phyloP scores from a whole-genome alignment of 768 basidiomycete species.

The Favolaschia claudopus region DNA sequence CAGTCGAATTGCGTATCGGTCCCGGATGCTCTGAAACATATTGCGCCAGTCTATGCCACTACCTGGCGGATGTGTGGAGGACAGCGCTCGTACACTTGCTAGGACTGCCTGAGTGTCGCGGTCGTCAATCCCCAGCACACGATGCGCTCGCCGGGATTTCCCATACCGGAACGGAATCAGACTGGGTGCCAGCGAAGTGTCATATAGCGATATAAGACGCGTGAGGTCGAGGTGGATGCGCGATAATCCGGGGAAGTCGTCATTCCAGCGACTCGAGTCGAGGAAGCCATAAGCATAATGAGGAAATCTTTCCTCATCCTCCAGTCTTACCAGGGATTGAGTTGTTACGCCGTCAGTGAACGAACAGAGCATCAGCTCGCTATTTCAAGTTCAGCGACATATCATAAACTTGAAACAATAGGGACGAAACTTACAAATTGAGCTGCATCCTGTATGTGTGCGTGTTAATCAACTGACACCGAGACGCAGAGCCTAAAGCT shows the following conservation, averaged over 20 bases:
- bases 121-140: constrained; percentile 39
- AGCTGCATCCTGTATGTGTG: constrained; percentile 50
- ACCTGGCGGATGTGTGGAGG: constrained; percentile 8
- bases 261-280: constrained; percentile 50
- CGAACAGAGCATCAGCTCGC: constrained; percentile 57
- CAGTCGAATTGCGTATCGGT: constrained; percentile 51
- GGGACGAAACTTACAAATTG: constrained; percentile 49
- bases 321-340: constrained; percentile 45
- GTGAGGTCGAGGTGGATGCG: constrained; percentile 52
- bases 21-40: constrained; percentile 43
- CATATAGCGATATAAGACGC: constrained; percentile 52
- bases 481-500: not conserved
- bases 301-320: constrained; percentile 9
- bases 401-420: not conserved
- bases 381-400: constrained; percentile 19
- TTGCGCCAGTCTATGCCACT: constrained; percentile 52
- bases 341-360: constrained; percentile 48
- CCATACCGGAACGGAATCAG: constrained; percentile 40
- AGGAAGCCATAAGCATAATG: constrained; percentile 26
- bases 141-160: constrained; percentile 42
- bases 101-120: constrained; percentile 38
- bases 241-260: constrained; percentile 50
- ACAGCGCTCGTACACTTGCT: constrained; percentile 29
- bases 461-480: not conserved
- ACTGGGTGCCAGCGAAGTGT: constrained; percentile 44